Conservation (phyloP, 441 rosid species). For the Mallotus repandus region DNA sequence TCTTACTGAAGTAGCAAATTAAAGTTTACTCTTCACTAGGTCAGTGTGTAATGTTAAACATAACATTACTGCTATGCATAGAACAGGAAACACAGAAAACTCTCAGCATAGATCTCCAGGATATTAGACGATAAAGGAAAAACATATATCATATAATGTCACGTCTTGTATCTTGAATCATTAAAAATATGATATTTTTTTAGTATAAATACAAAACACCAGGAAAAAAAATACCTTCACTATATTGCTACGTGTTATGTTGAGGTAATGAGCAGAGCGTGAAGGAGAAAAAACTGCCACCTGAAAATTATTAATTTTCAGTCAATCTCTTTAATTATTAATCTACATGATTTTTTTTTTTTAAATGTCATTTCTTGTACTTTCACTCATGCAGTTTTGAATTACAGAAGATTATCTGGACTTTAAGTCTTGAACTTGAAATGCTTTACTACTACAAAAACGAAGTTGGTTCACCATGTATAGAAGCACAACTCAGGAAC, state of each 20-base stretch:
- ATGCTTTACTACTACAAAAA: constrained; percentile 6
- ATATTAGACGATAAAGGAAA: neutral
- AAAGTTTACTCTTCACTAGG: no score
- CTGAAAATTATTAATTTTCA: constrained; percentile 41
- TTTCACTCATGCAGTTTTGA: constrained; percentile 13
- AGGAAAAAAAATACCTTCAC: constrained; percentile 53
- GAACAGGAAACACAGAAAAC: neutral
- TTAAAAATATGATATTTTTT: no score
- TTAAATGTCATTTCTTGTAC: constrained; percentile 8
- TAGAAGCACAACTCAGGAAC: constrained; percentile 18
- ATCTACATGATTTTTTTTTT: constrained; percentile 5
- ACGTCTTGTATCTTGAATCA: neutral
- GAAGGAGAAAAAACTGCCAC: constrained; percentile 73
- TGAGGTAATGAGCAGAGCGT: constrained; percentile 52
- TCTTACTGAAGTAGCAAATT: neutral
- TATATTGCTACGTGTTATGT: constrained; percentile 69
- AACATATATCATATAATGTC: neutral
- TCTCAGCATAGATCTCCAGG: neutral
- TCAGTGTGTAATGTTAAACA: no score
- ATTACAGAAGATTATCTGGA: constrained; percentile 23
- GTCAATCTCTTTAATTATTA: constrained; percentile 14
- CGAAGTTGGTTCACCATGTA: constrained; percentile 19
- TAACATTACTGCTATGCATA: neutral
- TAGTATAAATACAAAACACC: neutral
- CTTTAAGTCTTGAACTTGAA: constrained; percentile 21